Evolutionary conservation across 345 rosid species (phyloP).

Genomic region (Heritiera littoralis): DNA sequence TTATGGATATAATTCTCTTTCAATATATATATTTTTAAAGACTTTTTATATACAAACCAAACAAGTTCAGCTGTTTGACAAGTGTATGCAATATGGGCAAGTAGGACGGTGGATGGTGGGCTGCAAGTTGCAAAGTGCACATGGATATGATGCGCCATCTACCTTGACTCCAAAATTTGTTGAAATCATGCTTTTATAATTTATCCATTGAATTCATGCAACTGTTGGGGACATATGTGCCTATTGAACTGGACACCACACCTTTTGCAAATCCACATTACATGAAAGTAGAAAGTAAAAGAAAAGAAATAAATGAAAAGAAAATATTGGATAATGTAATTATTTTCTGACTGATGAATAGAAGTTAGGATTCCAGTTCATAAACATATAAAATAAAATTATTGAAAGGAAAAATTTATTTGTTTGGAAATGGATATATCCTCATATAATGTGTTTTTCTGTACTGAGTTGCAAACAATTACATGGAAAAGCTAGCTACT

Average conservation of each 20-base stretch:
- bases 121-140: conserved; percentile 28
- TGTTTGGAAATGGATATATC: conserved; percentile 3
- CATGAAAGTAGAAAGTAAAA: not conserved
- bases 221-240: not conserved
- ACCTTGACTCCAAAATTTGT: conserved; percentile 28
- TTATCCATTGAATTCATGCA: not conserved
- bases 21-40: not conserved
- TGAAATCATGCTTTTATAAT: not conserved
- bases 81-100: conserved; percentile 20
- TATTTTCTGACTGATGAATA: not conserved
- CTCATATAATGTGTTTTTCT: conserved; percentile 10
- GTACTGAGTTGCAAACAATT: not conserved
- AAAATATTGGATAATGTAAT: not conserved
- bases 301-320: not conserved
- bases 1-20: not conserved
- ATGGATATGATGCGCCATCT: conserved; percentile 40
- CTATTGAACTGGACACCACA: conserved; percentile 34
- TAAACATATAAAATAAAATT: not conserved
- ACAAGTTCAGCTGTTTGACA: conserved; percentile 23
- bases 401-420: not conserved
- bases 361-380: not conserved
- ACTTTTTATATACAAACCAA: conserved; percentile 8
- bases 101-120: conserved; percentile 28
- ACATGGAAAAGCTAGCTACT: not conserved
- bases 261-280: conserved; percentile 30